Evolutionary conservation across 1,284 basidiomycete species (phyloP).

Genomic region (Sporisorium exsertum): DNA sequence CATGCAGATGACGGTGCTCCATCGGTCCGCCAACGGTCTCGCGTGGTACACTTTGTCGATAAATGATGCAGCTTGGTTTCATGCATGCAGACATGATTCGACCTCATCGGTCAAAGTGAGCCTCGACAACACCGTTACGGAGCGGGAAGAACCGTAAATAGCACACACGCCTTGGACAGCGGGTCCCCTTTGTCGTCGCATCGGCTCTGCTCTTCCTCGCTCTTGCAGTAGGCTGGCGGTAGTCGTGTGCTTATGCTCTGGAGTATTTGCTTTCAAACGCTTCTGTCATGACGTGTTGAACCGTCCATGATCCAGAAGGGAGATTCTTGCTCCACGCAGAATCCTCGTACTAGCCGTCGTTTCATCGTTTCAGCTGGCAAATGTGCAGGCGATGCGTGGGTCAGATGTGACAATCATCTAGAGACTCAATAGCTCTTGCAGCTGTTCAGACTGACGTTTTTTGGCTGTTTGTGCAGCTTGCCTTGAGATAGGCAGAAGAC

Average conservation of each 20-base stretch:
- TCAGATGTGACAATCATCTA: background rate
- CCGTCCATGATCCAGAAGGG: background rate
- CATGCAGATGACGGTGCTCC: background rate
- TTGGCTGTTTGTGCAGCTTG: background rate
- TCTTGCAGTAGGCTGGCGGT: no score
- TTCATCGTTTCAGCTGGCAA: background rate
- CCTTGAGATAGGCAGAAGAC: background rate
- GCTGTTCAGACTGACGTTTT: background rate
- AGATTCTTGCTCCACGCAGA: no score
- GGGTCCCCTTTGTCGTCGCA: background rate
- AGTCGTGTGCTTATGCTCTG: no score
- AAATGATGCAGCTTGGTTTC: background rate
- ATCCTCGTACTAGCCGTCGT: background rate
- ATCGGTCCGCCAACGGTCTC: background rate
- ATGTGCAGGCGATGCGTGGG: background rate
- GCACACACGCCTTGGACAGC: background rate
- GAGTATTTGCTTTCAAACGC: no score
- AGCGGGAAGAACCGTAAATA: background rate
- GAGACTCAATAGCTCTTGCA: background rate
- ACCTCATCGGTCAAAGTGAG: background rate
- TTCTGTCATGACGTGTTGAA: background rate
- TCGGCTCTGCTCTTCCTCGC: background rate
- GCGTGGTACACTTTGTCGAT: background rate
- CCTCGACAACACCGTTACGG: background rate
- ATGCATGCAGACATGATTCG: constrained; percentile 4